Base-by-base conservation (phyloP, 2,329 filamentous ascomycete species). In the Paecilomyces sp. region DNA sequence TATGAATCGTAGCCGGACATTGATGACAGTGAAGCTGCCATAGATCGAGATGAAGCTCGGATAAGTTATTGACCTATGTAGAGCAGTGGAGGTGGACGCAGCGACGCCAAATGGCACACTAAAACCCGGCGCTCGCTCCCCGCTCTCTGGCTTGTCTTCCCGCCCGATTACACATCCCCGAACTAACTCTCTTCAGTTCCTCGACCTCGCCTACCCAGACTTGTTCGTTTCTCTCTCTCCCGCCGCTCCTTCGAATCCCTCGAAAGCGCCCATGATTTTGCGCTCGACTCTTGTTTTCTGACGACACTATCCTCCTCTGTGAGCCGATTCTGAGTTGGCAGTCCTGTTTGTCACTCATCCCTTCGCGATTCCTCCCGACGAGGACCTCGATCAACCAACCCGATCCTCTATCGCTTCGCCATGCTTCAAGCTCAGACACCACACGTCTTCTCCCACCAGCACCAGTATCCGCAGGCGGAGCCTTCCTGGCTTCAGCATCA, bases 381-480 rank as follows among this genome's bases (percentile, higher is more conserved):
- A 62, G 53, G 54, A 51, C 54, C 59, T 54, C 33, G 30, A 54
- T 50, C 59, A 15, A 36, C n/a, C 47, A n/a, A n/a, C 60, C 62
- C 61, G 59, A 66, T 65, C 65, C 66, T 64, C 67, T 65, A 67
- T 62, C 62, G 64, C 66, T 66, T 68, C 75, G 73, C 66, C 70
- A 77, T 77, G 75, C 74, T 77, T 60, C 75, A 77, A 75, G 74
- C 77, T 71, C 77, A 81, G 75, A 79, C 80, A 73, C 82, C 85
- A 73, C 83, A 86, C 78, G 78, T 85, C 72, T 86, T 85, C 72
- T 82, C 83, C 58, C 83, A 86, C 68, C 81, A 83, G 70, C 80
- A 82, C 67, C 81, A 81, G 67, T 80, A 80, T 60, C 77, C 76
- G 25, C 78, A 80, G 65, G 73, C 77, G 66, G 76, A 77, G 66